Conservation (phyloP, 495 filamentous ascomycete species). For the Talaromyces stipitatus region DNA sequence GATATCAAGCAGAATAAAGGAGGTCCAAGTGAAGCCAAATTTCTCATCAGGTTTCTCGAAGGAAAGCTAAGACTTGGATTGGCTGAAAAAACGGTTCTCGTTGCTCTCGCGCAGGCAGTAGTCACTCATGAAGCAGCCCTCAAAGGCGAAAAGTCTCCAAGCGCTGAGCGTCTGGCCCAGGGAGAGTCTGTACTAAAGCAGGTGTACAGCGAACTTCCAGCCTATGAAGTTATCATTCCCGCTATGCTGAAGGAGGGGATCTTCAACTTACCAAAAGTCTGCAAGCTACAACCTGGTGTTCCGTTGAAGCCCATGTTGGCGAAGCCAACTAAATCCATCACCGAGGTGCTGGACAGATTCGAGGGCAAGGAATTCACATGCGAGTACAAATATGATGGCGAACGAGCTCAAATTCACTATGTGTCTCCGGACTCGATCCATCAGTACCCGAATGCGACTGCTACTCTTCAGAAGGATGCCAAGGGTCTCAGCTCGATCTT, state of each 20-base stretch:
- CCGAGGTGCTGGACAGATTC: slow-evolving; percentile 94
- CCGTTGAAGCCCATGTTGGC: slow-evolving; percentile 98
- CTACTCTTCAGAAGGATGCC: slow-evolving; percentile 41
- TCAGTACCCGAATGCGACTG: slow-evolving; percentile 46
- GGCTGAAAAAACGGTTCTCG: slow-evolving; percentile 86
- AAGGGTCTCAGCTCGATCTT: slow-evolving; percentile 81
- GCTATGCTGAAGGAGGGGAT: slow-evolving; percentile 82
- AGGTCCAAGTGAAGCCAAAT: slow-evolving; percentile 91
- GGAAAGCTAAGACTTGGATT: slow-evolving; percentile 87
- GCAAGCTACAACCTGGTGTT: slow-evolving; percentile 89
- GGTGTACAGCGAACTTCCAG: slow-evolving; percentile 90
- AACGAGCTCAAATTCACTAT: slow-evolving; percentile 95
- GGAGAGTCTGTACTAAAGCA: slow-evolving; percentile 80
- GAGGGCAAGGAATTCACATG: slow-evolving; percentile 94
- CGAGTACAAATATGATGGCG: slow-evolving; percentile 98
- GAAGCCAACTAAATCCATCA: slow-evolving; percentile 98
- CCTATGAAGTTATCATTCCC: slow-evolving; percentile 92
- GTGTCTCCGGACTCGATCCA: slow-evolving; percentile 73
- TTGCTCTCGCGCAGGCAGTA: slow-evolving; percentile 81
- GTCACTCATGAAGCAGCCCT: slow-evolving; percentile 69
- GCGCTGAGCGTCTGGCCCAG: slow-evolving; percentile 64
- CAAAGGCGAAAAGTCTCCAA: slow-evolving; percentile 59
- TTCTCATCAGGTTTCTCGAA: slow-evolving; percentile 83
- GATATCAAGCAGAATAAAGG: slow-evolving; percentile 92
- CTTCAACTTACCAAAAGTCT: slow-evolving; percentile 67